phyloP scores from a whole-genome alignment of 2,329 filamentous ascomycete genomes.

The Sclerotinia nivalis region DNA sequence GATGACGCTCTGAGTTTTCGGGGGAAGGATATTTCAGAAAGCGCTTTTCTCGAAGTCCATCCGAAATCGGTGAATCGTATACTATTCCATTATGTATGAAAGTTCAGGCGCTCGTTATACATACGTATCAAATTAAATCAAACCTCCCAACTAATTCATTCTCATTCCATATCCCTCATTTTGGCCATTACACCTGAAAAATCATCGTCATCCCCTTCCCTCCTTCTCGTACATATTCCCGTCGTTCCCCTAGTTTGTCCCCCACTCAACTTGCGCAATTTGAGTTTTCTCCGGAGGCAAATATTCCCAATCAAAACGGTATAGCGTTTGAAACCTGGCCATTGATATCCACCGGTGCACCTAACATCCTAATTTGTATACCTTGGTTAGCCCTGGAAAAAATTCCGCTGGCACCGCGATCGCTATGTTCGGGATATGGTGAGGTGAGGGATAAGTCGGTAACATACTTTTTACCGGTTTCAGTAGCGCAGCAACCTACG shows the following conservation, averaged over 20 bases:
- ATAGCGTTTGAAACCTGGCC: conserved; percentile 52
- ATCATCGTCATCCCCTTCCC: neutral
- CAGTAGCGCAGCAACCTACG: conserved; percentile 57
- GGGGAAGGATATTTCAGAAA: neutral
- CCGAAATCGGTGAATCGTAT: neutral
- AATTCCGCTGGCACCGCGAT: neutral
- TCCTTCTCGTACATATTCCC: neutral
- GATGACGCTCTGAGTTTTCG: no score
- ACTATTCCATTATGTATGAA: neutral
- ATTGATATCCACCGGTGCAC: conserved; percentile 53
- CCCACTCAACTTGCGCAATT: conserved; percentile 38
- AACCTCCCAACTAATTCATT: neutral
- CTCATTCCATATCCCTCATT: no score
- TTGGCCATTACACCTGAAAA: no score
- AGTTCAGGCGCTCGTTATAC: neutral
- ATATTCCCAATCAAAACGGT: conserved; percentile 43
- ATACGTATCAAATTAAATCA: neutral
- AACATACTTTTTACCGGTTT: conserved; percentile 54
- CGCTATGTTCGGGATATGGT: neutral
- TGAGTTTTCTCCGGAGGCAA: conserved; percentile 40
- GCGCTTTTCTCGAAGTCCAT: neutral
- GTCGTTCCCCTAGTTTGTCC: neutral
- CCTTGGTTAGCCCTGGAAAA: neutral
- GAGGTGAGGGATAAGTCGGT: neutral
- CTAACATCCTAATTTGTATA: conserved; percentile 48